Evolutionary conservation across 345 rosid species (phyloP).

Genomic region (Aurinia saxatilis): DNA sequence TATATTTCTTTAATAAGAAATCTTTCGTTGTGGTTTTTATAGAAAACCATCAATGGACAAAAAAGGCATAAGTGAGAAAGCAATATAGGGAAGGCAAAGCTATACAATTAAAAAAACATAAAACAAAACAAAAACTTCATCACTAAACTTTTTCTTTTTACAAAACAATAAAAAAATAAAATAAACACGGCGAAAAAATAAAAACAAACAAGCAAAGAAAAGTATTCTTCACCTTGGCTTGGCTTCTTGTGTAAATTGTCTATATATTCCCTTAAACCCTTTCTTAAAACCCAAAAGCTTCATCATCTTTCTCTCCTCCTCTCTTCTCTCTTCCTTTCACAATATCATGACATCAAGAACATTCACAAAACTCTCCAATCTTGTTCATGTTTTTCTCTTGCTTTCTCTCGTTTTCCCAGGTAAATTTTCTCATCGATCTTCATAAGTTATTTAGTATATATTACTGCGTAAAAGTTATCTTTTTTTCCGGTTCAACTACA

Average conservation of each 20-base stretch:
- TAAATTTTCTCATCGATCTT: slow-evolving; percentile 5
- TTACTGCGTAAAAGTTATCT: background rate
- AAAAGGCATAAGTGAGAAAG: slow-evolving; percentile 31
- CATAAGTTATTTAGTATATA: background rate
- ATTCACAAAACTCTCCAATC: slow-evolving; percentile 24
- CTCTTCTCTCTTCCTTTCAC: slow-evolving; percentile 10
- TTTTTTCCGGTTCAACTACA: no score
- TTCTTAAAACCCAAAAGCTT: slow-evolving; percentile 24
- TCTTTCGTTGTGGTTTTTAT: slow-evolving; percentile 15
- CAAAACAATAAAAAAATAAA: background rate
- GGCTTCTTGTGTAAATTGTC: slow-evolving; percentile 8
- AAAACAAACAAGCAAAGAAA: slow-evolving; percentile 58
- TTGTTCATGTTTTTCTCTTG: slow-evolving; percentile 30
- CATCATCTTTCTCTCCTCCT: slow-evolving; percentile 8
- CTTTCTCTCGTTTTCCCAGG: slow-evolving; percentile 43
- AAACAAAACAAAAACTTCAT: slow-evolving; percentile 20
- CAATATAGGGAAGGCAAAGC: slow-evolving; percentile 43
- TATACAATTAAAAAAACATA: background rate
- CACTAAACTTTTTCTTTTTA: slow-evolving; percentile 16
- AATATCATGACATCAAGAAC: slow-evolving; percentile 32
- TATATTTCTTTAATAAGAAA: slow-evolving; percentile 3
- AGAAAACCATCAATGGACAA: slow-evolving; percentile 18
- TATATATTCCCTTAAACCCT: slow-evolving; percentile 12
- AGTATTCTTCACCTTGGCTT: slow-evolving; percentile 34
- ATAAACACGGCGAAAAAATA: background rate